Evolutionary conservation across 306 rosid genomes (phyloP).

Genomic region (Spatholobus suberectus): DNA sequence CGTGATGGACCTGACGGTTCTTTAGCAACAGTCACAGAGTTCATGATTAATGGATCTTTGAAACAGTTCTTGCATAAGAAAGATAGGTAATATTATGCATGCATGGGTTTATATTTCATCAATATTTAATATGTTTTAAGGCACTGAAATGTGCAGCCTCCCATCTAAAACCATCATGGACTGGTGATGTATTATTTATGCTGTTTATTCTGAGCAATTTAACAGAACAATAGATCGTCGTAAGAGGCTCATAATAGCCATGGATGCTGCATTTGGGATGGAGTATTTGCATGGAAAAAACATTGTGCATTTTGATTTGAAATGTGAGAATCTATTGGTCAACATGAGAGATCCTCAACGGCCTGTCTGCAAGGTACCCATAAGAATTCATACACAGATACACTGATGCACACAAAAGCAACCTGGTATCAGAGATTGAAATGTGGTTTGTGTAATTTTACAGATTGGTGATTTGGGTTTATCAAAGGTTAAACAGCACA

Average conservation of each 20-base stretch:
- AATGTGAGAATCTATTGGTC: conserved; percentile 94
- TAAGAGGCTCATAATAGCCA: conserved; percentile 93
- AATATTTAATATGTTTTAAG: conserved; percentile 17
- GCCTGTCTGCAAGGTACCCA: conserved; percentile 92
- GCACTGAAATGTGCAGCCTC: neutral
- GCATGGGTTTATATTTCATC: conserved; percentile 18
- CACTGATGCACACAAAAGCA: neutral
- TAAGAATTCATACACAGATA: neutral
- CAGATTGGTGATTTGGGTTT: conserved; percentile 99
- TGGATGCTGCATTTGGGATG: conserved; percentile 99
- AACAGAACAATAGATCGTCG: conserved; percentile 97
- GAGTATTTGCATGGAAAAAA: conserved; percentile 96
- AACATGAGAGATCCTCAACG: conserved; percentile 99
- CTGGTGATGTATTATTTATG: conserved; percentile 26
- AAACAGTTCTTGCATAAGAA: conserved; percentile 98
- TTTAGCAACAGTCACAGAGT: conserved; percentile 96
- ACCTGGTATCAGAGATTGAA: conserved; percentile 37
- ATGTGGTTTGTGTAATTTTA: conserved; percentile 39
- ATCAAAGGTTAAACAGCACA: conserved; percentile 96
- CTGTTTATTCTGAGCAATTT: conserved; percentile 46
- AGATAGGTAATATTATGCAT: conserved; percentile 71
- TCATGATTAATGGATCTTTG: conserved; percentile 98
- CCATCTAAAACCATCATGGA: conserved; percentile 10
- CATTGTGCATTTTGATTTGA: conserved; percentile 98
- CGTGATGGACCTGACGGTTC: conserved; percentile 99